phyloP scores from a whole-genome alignment of 306 rosid species.

The Trifolium repens region DNA sequence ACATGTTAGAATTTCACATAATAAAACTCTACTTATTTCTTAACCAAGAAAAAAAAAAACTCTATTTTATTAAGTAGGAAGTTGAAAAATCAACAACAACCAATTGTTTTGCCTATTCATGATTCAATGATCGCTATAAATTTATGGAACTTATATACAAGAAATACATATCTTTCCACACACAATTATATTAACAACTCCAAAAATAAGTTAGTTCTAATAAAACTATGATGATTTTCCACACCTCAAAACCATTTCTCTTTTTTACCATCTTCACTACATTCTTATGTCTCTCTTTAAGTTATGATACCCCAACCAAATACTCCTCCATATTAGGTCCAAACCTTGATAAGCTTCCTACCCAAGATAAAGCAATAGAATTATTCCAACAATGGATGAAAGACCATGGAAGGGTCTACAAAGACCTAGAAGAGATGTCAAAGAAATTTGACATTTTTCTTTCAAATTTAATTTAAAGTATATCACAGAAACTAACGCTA shows the following conservation, averaged over 20 bases:
- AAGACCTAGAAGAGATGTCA: constrained; percentile 46
- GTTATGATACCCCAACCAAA: constrained; percentile 36
- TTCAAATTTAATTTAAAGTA: constrained; percentile 54
- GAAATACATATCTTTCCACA: neutral
- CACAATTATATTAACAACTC: neutral
- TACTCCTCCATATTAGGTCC: constrained; percentile 48
- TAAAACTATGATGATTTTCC: constrained; percentile 6
- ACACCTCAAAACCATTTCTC: constrained; percentile 1
- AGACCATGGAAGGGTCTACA: constrained; percentile 53
- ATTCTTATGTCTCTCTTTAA: constrained; percentile 37
- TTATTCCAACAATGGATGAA: constrained; percentile 57
- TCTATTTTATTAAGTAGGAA: no score
- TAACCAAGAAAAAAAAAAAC: no score
- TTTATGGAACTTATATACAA: neutral
- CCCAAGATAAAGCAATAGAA: constrained; percentile 47
- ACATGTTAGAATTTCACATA: no score
- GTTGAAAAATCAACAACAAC: neutral
- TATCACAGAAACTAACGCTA: constrained; percentile 49
- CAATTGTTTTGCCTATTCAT: neutral
- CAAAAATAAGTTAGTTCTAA: neutral
- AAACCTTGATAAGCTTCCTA: constrained; percentile 44
- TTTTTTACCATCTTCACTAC: constrained; percentile 5
- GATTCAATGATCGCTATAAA: neutral
- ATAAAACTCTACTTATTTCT: no score
- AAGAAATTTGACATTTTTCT: constrained; percentile 57